These are phyloP conservation scores for Globisporangium emineosum DNA, from an alignment of 352 stramenopile species.

Conservation along the genomic window DNA sequence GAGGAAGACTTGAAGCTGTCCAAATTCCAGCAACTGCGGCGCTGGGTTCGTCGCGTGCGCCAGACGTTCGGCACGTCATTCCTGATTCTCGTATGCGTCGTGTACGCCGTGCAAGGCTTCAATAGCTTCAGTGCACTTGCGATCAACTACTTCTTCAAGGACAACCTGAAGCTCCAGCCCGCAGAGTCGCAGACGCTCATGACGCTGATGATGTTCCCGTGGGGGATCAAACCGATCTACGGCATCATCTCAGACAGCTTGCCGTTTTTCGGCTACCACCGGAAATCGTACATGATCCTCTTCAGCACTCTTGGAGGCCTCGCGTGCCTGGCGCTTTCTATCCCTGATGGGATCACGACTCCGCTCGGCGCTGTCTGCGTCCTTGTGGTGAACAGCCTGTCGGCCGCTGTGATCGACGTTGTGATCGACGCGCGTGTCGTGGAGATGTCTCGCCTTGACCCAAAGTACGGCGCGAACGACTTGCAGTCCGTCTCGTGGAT, in stretches of 20 bases:
- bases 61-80: conserved; percentile 73
- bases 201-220: conserved; percentile 93
- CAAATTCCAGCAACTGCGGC: conserved; percentile 33
- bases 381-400: conserved; percentile 82
- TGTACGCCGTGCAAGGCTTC: conserved; percentile 95
- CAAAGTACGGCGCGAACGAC: conserved; percentile 87
- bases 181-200: conserved; percentile 91
- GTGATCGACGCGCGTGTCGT: conserved; percentile 96
- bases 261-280: conserved; percentile 92
- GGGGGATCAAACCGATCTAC: conserved; percentile 96
- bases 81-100: conserved; percentile 64
- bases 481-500: conserved; percentile 95
- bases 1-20: conserved; percentile 19
- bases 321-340: conserved; percentile 55
- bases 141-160: conserved; percentile 97
- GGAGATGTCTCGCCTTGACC: conserved; percentile 88
- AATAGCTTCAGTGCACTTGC: conserved; percentile 90
- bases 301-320: conserved; percentile 66
- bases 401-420: conserved; percentile 94
- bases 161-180: conserved; percentile 93
- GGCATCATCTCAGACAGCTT: conserved; percentile 95
- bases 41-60: conserved; percentile 47
- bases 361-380: conserved; percentile 50
- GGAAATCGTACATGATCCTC: conserved; percentile 94
- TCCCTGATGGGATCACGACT: conserved; percentile 55